These are phyloP conservation scores for Candida sp. DNA, from an alignment of 1,139 yeast genomes.

Conservation along the genomic window DNA sequence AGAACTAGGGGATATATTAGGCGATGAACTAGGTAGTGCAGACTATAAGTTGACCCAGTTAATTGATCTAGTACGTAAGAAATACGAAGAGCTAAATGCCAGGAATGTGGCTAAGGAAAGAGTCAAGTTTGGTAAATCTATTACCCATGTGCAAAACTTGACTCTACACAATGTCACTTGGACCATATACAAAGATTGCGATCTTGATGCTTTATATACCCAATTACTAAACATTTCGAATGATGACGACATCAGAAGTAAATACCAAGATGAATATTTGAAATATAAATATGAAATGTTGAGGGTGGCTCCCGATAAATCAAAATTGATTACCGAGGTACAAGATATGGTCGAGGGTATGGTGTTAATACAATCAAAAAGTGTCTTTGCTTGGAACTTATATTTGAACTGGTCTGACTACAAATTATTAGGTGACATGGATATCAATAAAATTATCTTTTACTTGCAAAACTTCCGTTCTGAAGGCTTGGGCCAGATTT, in stretches of 20 bases:
- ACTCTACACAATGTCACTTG: slow-evolving; percentile 44
- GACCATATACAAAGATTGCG: slow-evolving; percentile 46
- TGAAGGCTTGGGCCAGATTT: slow-evolving; percentile 61
- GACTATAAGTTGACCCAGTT: slow-evolving; percentile 48
- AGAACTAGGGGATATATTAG: slow-evolving; percentile 53
- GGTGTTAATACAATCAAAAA: slow-evolving; percentile 62
- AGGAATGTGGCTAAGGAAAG: slow-evolving; percentile 30
- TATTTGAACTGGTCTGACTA: slow-evolving; percentile 78
- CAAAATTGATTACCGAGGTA: slow-evolving; percentile 36
- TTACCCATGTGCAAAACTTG: slow-evolving; percentile 28
- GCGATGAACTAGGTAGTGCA: slow-evolving; percentile 47
- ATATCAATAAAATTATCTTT: slow-evolving; percentile 40
- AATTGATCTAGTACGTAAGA: slow-evolving; percentile 40
- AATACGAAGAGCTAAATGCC: slow-evolving; percentile 35
- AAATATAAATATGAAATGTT: slow-evolving; percentile 55
- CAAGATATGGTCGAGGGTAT: slow-evolving; percentile 65
- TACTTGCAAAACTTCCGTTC: slow-evolving; percentile 57
- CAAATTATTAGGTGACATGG: slow-evolving; percentile 44
- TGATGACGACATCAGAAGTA: slow-evolving; percentile 60
- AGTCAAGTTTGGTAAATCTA: slow-evolving; percentile 33
- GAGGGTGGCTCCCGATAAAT: slow-evolving; percentile 38
- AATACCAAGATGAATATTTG: slow-evolving; percentile 57
- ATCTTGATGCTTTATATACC: slow-evolving; percentile 51
- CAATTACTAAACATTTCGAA: slow-evolving; percentile 56
- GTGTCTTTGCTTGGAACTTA: slow-evolving; percentile 68